Conservation (phyloP, 2,329 filamentous ascomycete species). For the Aschersonia sp. region DNA sequence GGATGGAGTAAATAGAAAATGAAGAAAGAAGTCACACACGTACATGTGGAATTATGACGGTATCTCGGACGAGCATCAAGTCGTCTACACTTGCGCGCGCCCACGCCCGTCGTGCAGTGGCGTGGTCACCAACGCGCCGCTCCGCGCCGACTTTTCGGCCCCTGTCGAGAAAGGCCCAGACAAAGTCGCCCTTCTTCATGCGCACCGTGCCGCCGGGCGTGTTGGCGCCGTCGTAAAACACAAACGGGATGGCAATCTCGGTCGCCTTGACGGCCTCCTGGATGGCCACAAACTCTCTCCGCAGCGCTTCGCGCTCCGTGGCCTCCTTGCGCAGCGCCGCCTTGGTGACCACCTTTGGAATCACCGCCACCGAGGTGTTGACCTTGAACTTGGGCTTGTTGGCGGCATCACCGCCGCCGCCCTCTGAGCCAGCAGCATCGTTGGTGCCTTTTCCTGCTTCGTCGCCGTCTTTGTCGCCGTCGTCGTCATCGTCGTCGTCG, state of each 20-base stretch:
- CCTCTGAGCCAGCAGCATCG: slow-evolving; percentile 8
- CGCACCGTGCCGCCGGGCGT: slow-evolving; percentile 71
- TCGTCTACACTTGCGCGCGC: slow-evolving; percentile 90
- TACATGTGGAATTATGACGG: slow-evolving; percentile 88
- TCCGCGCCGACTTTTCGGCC: slow-evolving; percentile 83
- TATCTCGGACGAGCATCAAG: slow-evolving; percentile 79
- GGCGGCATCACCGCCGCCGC: slow-evolving; percentile 3
- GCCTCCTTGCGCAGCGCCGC: slow-evolving; percentile 66
- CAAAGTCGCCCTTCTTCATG: slow-evolving; percentile 82
- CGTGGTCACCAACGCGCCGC: slow-evolving; percentile 55
- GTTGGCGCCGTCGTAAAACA: slow-evolving; percentile 92
- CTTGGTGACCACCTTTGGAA: slow-evolving; percentile 58
- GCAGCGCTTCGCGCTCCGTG: slow-evolving; percentile 60
- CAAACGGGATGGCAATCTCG: slow-evolving; percentile 83
- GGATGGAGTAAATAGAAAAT: neutral
- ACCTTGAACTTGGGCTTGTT: slow-evolving; percentile 35
- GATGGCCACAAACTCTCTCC: slow-evolving; percentile 67
- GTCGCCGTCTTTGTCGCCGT: slow-evolving; percentile 21
- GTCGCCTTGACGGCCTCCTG: slow-evolving; percentile 81
- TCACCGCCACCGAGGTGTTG: slow-evolving; percentile 44
- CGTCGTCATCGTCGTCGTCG: slow-evolving; percentile 51
- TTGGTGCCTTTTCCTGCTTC: slow-evolving; percentile 2
- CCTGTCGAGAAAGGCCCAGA: slow-evolving; percentile 88
- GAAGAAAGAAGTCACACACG: slow-evolving; percentile 21
- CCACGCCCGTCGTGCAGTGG: slow-evolving; percentile 65